Evolutionary conservation across 805 yeast genomes (phyloP), one percentile per base, ranked within the genome.

Genomic region (Ogataea ramenticola): DNA sequence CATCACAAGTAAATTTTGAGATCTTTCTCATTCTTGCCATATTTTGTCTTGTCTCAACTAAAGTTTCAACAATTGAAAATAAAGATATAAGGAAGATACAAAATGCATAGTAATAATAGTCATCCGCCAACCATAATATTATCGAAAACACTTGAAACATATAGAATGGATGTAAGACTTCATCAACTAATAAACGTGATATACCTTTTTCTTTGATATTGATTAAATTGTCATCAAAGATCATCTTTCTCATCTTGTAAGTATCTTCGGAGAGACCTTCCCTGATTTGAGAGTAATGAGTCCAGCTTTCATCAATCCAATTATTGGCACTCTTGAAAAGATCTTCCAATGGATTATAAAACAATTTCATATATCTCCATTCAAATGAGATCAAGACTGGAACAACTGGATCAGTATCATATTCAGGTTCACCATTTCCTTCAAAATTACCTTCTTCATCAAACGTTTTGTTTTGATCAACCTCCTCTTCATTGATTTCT

Each of bases 71-170:
- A 22, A 93, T 82, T 2, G 96, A 86, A 4, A 86, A 65, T 33
- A 89, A 59, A 0, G 99, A 93, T 30, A 93, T 93, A 31, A 89
- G 45, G 52, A 93, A 82, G 47, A 93, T 93, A 63, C 99, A 95
- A 17, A 79, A 72, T 0, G 99, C 99, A 60, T 93, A 93, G 65
- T 91, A 93, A 60, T 82, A 86, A 63, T 95, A 93, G 53, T 86
- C 83, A 62, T 93, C 99, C 15, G 88, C 77, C 11, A 88, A 73
- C 99, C 99, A 93, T 38, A 93, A 68, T 29, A 90, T 66, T 44
- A 93, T 85, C 3, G 97, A 89, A 58, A 91, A 91, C 1, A 91
- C 81, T 67, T 93, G 99, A 61, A 93, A 93, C 36, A 95, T 75
- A 61, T 93, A 93, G 60, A 93, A 93, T 1, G 99, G 99, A 61